These are phyloP conservation scores for Kodamaea sp. DNA, from an alignment of 1,139 yeast species.

Conservation along the genomic window DNA sequence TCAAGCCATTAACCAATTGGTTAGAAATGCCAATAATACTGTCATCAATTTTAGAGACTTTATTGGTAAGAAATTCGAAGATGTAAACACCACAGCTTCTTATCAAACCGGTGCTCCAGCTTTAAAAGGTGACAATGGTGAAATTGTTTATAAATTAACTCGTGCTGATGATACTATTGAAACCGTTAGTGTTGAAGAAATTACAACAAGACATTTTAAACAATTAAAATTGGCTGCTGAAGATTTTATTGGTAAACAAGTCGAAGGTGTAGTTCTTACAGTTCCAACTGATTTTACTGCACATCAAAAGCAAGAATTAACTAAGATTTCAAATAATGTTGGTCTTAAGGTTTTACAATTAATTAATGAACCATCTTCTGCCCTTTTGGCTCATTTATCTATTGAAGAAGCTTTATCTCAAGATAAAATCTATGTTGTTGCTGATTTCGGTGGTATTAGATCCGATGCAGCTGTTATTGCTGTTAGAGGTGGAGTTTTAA, in stretches of 20 bases:
- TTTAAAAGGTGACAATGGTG: conserved; percentile 59
- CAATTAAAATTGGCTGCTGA: conserved; percentile 86
- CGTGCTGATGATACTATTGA: conserved; percentile 40
- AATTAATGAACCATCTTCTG: conserved; percentile 91
- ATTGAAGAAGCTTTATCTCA: conserved; percentile 50
- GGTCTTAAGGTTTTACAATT: conserved; percentile 82
- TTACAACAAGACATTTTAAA: conserved; percentile 76
- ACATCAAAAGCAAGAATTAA: conserved; percentile 64
- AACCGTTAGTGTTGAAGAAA: conserved; percentile 66
- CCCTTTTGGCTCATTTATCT: conserved; percentile 72
- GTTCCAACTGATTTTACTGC: conserved; percentile 88
- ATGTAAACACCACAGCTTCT: conserved; percentile 57
- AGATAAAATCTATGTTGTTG: conserved; percentile 86
- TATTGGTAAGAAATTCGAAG: conserved; percentile 69
- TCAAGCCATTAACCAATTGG: conserved; percentile 88
- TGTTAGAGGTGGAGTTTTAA: conserved; percentile 89
- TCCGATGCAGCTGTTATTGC: conserved; percentile 94
- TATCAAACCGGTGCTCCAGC: conserved; percentile 71
- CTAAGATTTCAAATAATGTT: conserved; percentile 61
- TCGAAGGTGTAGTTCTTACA: conserved; percentile 83
- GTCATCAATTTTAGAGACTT: conserved; percentile 91
- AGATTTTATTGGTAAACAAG: conserved; percentile 79
- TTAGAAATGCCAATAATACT: conserved; percentile 87
- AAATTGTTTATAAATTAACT: conserved; percentile 63
- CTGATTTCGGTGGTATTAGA: conserved; percentile 96